Evolutionary conservation across 2,329 filamentous ascomycete genomes (phyloP).

Genomic region (Venturiaceae sp.): DNA sequence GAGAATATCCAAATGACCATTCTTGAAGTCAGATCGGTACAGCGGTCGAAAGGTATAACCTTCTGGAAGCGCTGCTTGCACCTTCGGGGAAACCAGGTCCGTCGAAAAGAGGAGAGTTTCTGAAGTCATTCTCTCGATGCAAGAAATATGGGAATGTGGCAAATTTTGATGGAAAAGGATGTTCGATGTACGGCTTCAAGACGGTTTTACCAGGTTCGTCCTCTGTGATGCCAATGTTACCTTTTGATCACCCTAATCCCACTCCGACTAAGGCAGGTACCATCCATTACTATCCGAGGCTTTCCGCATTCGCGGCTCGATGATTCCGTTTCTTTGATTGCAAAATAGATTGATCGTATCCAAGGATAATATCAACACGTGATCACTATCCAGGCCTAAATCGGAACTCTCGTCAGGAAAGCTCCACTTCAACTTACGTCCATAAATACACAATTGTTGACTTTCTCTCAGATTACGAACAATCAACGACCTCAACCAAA

Average conservation of each 20-base stretch:
- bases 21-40: conserved; percentile 11
- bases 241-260: background rate
- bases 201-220: background rate
- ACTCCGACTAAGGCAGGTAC: background rate
- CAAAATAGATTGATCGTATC: background rate
- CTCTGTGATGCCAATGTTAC: background rate
- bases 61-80: conserved; percentile 11
- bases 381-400: background rate
- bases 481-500: background rate
- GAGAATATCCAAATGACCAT: conserved; percentile 12
- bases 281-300: background rate
- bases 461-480: background rate
- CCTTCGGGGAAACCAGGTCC: background rate
- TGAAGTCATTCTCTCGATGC: background rate
- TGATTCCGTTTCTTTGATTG: background rate
- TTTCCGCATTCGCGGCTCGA: background rate
- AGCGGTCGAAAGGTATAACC: conserved; percentile 14
- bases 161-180: background rate
- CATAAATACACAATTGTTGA: background rate
- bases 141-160: background rate
- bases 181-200: background rate
- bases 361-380: background rate
- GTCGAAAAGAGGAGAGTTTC: conserved; percentile 1
- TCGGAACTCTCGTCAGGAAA: too few relatives aligned
- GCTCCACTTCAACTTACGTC: background rate